Percentiles rank a stretch among this genome's conserved stretches.
Evolutionary conservation across 2,329 filamentous ascomycete species (phyloP).

Genomic region (Colletotrichum shisoi): DNA sequence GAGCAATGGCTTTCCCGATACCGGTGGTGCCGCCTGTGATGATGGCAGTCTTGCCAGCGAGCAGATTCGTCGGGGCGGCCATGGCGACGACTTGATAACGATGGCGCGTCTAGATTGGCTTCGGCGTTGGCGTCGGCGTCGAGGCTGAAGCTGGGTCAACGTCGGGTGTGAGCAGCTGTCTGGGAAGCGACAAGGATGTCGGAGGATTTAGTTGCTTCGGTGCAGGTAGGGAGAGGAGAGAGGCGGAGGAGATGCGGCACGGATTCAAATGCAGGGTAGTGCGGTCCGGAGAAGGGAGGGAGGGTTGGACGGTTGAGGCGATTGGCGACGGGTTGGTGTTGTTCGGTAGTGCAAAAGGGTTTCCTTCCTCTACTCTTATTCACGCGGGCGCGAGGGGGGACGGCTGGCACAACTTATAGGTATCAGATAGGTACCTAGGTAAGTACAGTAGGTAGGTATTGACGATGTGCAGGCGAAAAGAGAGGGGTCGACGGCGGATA

Average conservation of each 20-base stretch:
- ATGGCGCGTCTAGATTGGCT: not conserved
- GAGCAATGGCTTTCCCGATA: conserved; percentile 84
- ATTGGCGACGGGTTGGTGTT: not conserved
- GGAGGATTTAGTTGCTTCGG: conserved; percentile 1
- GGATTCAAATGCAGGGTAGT: conserved; percentile 2
- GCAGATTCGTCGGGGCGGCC: conserved; percentile 61
- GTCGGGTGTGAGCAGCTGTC: conserved; percentile 14
- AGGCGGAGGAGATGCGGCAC: not conserved
- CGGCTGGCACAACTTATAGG: conserved; percentile 8
- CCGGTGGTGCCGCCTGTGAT: conserved; percentile 88
- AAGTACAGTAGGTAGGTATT: not conserved
- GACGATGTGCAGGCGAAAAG: not conserved
- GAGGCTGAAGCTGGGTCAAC: conserved; percentile 13
- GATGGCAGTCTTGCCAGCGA: conserved; percentile 78
- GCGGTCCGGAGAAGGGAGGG: not conserved
- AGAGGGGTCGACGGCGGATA: not conserved
- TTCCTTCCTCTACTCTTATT: not conserved
- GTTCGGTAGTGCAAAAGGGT: not conserved
- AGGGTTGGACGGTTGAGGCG: not conserved
- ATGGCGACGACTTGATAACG: conserved; percentile 45
- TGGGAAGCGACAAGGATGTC: conserved; percentile 15
- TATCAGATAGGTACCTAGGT: not conserved
- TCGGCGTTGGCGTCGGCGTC: not conserved
- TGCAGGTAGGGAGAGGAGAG: conserved; percentile 7
- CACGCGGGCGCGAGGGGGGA: not conserved